These are phyloP conservation scores for Capsella rubella DNA, from an alignment of 441 rosid genomes.

Conservation along the genomic window DNA sequence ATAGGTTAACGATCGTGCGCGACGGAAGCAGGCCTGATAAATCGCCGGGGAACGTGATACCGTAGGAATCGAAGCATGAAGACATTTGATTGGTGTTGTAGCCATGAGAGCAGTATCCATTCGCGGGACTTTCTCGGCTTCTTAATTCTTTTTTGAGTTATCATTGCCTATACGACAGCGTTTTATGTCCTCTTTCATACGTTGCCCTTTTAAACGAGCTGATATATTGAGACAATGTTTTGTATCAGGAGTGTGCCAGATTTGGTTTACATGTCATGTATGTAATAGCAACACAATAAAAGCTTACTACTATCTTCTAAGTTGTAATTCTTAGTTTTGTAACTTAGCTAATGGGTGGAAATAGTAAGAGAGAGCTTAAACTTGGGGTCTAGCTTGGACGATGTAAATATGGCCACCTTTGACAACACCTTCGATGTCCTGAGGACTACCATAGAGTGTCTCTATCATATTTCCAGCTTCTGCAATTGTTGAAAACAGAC, in stretches of 20 bases:
- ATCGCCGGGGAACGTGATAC: slow-evolving; percentile 22
- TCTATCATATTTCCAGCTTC: slow-evolving; percentile 64
- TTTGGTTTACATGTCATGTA: background rate
- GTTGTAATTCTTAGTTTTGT: background rate
- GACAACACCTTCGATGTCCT: slow-evolving; percentile 72
- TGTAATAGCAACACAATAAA: background rate
- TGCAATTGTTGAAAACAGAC: slow-evolving; percentile 59
- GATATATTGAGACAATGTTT: background rate
- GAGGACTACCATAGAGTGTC: slow-evolving; percentile 59
- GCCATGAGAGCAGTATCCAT: slow-evolving; percentile 37
- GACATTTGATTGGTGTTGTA: slow-evolving; percentile 39
- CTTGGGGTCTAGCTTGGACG: slow-evolving; percentile 73
- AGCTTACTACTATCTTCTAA: background rate
- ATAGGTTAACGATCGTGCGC: background rate
- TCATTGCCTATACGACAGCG: slow-evolving; percentile 20
- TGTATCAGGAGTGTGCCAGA: background rate
- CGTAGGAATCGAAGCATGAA: slow-evolving; percentile 42
- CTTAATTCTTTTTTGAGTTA: background rate
- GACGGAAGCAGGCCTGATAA: slow-evolving; percentile 10
- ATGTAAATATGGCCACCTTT: slow-evolving; percentile 57
- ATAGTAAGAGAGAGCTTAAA: slow-evolving; percentile 29
- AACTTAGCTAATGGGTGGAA: background rate
- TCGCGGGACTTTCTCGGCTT: slow-evolving; percentile 31
- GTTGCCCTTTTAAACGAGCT: background rate
- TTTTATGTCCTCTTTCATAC: background rate